A percentile compares a stretch with the other conserved stretches of the same genome.
Evolutionary conservation across 208 protist species (phyloP).

Genomic region (Acanthamoeba healyi): DNA sequence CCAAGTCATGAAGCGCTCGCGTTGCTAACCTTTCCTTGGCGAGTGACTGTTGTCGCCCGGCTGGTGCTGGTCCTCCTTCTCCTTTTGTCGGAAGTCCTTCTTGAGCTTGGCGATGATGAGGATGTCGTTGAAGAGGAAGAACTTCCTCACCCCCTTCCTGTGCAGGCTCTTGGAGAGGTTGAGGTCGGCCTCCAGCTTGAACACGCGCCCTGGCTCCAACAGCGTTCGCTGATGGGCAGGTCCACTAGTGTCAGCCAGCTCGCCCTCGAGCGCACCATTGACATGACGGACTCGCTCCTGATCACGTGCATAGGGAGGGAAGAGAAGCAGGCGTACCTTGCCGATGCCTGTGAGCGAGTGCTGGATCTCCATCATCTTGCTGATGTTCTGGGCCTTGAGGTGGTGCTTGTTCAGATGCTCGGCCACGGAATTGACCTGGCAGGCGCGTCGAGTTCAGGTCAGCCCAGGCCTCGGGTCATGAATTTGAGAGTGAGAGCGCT

Average conservation of each 20-base stretch:
- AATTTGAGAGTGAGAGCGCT: too few species aligned
- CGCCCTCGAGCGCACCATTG: neutral
- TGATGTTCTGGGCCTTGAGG: conserved; percentile 14
- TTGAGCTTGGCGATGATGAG: conserved; percentile 46
- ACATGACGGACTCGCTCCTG: neutral
- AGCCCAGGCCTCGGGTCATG: neutral
- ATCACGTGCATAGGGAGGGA: too few species aligned
- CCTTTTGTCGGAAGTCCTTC: neutral
- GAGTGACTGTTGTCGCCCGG: neutral
- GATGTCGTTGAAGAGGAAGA: conserved; percentile 42
- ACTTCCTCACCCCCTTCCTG: neutral
- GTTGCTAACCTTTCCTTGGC: neutral
- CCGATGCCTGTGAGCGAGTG: conserved; percentile 43
- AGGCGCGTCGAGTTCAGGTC: neutral
- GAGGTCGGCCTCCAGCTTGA: conserved; percentile 40
- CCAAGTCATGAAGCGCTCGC: too few species aligned
- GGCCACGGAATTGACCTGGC: conserved; percentile 17
- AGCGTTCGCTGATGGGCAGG: neutral
- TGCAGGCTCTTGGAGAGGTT: conserved; percentile 12
- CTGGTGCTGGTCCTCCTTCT: neutral
- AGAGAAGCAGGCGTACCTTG: too few species aligned
- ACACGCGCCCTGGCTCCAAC: neutral
- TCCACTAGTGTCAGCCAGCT: neutral
- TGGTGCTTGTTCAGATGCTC: conserved; percentile 47
- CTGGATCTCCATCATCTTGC: conserved; percentile 66